Conservation (phyloP, 805 yeast genomes). For the Torulaspora gathmanii region DNA sequence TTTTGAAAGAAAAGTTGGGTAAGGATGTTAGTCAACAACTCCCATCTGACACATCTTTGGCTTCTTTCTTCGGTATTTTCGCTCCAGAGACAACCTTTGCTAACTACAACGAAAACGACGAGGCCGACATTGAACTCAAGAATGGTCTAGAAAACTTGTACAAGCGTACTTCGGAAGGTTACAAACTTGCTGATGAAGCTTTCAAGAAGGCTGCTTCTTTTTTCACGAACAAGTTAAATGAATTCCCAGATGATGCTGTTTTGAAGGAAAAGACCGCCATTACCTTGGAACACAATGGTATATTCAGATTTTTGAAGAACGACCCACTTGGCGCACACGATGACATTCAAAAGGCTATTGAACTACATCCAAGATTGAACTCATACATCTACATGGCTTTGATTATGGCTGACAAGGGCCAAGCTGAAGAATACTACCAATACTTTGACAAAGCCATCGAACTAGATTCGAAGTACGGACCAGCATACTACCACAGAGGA, state of each 20-base stretch:
- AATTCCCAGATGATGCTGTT: slow-evolving; percentile 23
- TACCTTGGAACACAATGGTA: slow-evolving; percentile 79
- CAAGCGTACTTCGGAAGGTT: slow-evolving; percentile 40
- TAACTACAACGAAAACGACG: slow-evolving; percentile 46
- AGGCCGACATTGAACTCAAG: slow-evolving; percentile 60
- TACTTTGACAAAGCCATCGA: slow-evolving; percentile 70
- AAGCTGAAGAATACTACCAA: slow-evolving; percentile 59
- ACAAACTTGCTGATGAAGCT: slow-evolving; percentile 36
- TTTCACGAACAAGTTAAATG: slow-evolving; percentile 33
- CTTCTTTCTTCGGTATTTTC: slow-evolving; percentile 88
- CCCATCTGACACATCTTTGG: slow-evolving; percentile 78
- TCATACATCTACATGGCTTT: slow-evolving; percentile 78
- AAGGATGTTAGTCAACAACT: slow-evolving; percentile 39
- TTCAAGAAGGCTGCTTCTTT: slow-evolving; percentile 56
- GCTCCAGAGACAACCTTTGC: slow-evolving; percentile 49
- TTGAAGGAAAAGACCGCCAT: slow-evolving; percentile 48
- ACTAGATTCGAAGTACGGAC: slow-evolving; percentile 67
- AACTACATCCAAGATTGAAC: slow-evolving; percentile 69
- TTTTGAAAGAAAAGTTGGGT: slow-evolving; percentile 59
- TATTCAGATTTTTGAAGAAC: slow-evolving; percentile 76
- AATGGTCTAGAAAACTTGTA: slow-evolving; percentile 58
- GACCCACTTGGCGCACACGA: slow-evolving; percentile 61
- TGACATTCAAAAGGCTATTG: slow-evolving; percentile 61
- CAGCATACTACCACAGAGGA: slow-evolving; percentile 89
- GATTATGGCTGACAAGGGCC: slow-evolving; percentile 75